Evolutionary conservation across 1,284 basidiomycete species (phyloP), one percentile per base, ranked within the genome.

Genomic region (Leccinum solheimii): DNA sequence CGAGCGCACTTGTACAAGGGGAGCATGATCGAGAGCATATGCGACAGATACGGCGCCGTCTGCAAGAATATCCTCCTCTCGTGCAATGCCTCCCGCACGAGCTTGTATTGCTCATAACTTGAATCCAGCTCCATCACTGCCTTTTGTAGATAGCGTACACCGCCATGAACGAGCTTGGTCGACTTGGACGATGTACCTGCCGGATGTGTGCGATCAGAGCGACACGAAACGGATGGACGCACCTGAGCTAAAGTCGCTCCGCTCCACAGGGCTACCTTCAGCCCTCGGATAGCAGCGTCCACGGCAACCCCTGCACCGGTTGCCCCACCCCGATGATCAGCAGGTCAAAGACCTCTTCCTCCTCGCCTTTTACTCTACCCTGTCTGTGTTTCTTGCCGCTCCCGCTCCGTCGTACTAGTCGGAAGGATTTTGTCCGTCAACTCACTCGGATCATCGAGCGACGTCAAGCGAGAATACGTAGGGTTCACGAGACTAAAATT

Each of bases 31-130:
- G 97, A 97, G 36, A 98, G 83, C 86, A 96, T 94, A 65, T 86
- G 82, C 16, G 89, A 92, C 45, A 99, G 84, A 78, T 99, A 97
- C 0, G 97, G 97, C 0, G 97, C 97, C 0, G 94, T 98, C 74
- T 98, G 90, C 53, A 99, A 81, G 82, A 98, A 98, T 57, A 96
- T 95, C 66, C 84, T 86, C 58, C 97, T 87, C 78, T 99, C 97
- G 69, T 94, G 91, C 2, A 99, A 83, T 8, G 97, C 96, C 77
- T 98, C 97, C 36, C 83, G 83, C 27, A 98, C 97, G 69, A 98
- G 91, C 78, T 97, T 97, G 85, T 95, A 98, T 73, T 96, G 94
- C 72, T 93, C 92, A 69, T 97, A 98, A n/a, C n/a, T n/a, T n/a
- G n/a, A n/a, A 77, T 98, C 97, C 65, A 98, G 87, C 74, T 97